Conservation (phyloP, 1,284 basidiomycete genomes). For the Fomitopsis palustris region DNA sequence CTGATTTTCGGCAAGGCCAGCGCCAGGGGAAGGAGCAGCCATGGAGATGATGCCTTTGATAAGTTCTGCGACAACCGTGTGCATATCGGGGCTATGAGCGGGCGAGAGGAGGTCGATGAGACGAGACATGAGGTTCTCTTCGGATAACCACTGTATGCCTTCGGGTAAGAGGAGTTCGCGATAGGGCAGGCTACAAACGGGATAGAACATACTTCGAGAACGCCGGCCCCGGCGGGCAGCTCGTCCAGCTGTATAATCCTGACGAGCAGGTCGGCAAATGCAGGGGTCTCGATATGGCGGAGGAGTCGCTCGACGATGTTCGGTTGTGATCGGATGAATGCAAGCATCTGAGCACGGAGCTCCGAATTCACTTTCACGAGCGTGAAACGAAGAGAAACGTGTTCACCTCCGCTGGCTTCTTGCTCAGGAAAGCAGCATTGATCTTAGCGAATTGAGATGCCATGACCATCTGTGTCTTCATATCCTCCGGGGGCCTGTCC, state of each 20-base stretch:
- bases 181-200: slow-evolving; percentile 24
- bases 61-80: slow-evolving; percentile 87
- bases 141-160: slow-evolving; percentile 77
- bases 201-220: slow-evolving; percentile 73
- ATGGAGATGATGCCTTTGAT: slow-evolving; percentile 95
- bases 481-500: slow-evolving; percentile 73
- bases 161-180: slow-evolving; percentile 31
- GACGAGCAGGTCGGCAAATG: slow-evolving; percentile 90
- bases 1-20: slow-evolving; percentile 64
- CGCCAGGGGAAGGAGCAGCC: slow-evolving; percentile 84
- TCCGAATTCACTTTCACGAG: slow-evolving; percentile 25
- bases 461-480: slow-evolving; percentile 73
- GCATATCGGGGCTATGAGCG: slow-evolving; percentile 71
- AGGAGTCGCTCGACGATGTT: slow-evolving; percentile 83
- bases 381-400: slow-evolving; percentile 18
- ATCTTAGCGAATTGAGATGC: slow-evolving; percentile 88
- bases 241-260: slow-evolving; percentile 94
- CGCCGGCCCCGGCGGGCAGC: slow-evolving; percentile 74
- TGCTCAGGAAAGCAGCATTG: slow-evolving; percentile 81
- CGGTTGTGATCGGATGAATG: slow-evolving; percentile 85
- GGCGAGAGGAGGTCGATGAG: slow-evolving; percentile 87
- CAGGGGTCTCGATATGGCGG: slow-evolving; percentile 83
- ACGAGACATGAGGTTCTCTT: slow-evolving; percentile 79
- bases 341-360: slow-evolving; percentile 72
- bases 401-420: slow-evolving; percentile 87